Percentiles rank a stretch among this genome's conserved stretches.
Evolutionary conservation across 2,329 filamentous ascomycete genomes (phyloP).

Genomic region (Aspergillus tanneri): DNA sequence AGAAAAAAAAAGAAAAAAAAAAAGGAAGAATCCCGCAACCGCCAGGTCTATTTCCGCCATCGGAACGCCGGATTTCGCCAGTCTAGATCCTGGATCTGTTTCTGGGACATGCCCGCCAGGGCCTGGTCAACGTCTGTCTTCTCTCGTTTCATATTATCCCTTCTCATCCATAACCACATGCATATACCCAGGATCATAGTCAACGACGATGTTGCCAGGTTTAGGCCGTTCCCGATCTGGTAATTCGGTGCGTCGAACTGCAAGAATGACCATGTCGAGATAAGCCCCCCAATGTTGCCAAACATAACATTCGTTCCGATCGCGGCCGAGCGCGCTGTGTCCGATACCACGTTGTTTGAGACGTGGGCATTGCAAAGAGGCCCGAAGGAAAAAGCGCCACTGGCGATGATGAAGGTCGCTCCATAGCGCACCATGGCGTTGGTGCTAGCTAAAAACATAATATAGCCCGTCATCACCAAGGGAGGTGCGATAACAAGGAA

Average conservation of each 20-base stretch:
- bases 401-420: conserved; percentile 68
- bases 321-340: conserved; percentile 66
- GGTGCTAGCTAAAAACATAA: conserved; percentile 64
- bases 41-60: conserved; percentile 10
- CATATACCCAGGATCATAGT: conserved; percentile 54
- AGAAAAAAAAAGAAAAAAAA: neutral
- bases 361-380: conserved; percentile 66
- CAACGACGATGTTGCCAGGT: conserved; percentile 60
- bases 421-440: conserved; percentile 61
- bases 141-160: conserved; percentile 61
- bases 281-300: conserved; percentile 67
- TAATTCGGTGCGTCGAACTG: conserved; percentile 65
- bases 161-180: conserved; percentile 61
- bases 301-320: conserved; percentile 70
- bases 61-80: conserved; percentile 60
- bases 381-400: conserved; percentile 63
- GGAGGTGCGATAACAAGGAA: conserved; percentile 62
- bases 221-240: conserved; percentile 69
- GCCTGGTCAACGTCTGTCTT: conserved; percentile 56
- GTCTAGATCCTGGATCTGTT: conserved; percentile 61
- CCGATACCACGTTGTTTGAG: conserved; percentile 69
- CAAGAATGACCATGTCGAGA: conserved; percentile 66
- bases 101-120: conserved; percentile 53
- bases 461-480: conserved; percentile 67
- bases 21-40: neutral